Percentiles rank a stretch among this genome's conserved stretches.
These are phyloP conservation scores for Coemansia reversa DNA, from an alignment of 192 early-diverging fungal species.

Conservation along the genomic window DNA sequence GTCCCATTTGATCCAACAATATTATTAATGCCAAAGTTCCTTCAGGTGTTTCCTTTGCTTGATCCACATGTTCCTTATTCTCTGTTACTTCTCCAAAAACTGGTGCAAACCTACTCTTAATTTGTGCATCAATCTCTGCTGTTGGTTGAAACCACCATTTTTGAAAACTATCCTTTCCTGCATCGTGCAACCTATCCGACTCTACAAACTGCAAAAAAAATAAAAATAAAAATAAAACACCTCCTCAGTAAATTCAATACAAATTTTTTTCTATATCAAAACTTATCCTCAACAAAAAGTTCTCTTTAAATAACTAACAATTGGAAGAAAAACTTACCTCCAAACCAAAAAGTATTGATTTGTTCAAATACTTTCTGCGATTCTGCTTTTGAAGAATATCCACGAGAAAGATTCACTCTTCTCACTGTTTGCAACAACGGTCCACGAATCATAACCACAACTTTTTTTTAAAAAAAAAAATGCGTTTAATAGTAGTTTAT, in stretches of 20 bases:
- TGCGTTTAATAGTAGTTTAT: too few relatives aligned
- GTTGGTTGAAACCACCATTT: conserved; percentile 52
- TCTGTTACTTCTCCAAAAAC: conserved; percentile 15
- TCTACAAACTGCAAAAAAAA: conserved; percentile 4
- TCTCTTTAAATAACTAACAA: too few relatives aligned
- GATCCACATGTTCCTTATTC: conserved; percentile 34
- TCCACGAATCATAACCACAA: too few relatives aligned
- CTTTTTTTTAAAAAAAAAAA: too few relatives aligned
- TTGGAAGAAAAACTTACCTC: conserved; percentile 9
- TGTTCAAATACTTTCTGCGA: conserved; percentile 38
- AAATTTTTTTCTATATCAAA: neutral
- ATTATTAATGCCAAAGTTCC: conserved; percentile 55
- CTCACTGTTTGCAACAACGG: too few relatives aligned
- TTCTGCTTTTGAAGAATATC: conserved; percentile 22
- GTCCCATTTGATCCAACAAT: conserved; percentile 63
- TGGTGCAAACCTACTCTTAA: conserved; percentile 25
- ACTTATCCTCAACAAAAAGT: too few relatives aligned
- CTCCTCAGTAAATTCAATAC: too few relatives aligned
- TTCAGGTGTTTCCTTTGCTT: conserved; percentile 38
- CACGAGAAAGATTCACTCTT: neutral
- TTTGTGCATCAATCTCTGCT: conserved; percentile 33
- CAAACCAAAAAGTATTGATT: conserved; percentile 51
- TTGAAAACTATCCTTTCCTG: conserved; percentile 44
- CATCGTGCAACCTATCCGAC: conserved; percentile 44
- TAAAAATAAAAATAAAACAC: too few relatives aligned